Conservation (phyloP, 306 rosid species). For the Phaseolus lunatus region DNA sequence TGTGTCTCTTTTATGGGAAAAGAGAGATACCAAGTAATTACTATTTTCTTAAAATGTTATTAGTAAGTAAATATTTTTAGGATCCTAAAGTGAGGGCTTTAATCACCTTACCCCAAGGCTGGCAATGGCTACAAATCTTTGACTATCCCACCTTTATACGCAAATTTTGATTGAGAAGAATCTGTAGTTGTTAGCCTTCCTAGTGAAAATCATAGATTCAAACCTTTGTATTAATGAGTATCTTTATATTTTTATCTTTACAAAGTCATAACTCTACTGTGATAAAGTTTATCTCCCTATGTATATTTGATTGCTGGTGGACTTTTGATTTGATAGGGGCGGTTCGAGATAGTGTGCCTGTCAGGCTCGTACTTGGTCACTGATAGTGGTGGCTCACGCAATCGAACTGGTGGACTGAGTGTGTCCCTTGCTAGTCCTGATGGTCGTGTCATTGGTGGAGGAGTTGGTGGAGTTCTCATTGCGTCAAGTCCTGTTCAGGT, state of each 20-base stretch:
- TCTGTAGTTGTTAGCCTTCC: neutral
- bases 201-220: neutral
- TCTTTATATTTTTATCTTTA: neutral
- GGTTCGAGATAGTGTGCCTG: slow-evolving; percentile 85
- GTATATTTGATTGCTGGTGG: slow-evolving; percentile 16
- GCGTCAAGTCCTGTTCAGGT: slow-evolving; percentile 96
- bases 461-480: slow-evolving; percentile 79
- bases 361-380: slow-evolving; percentile 75
- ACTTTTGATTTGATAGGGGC: slow-evolving; percentile 64
- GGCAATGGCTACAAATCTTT: neutral
- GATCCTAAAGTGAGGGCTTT: neutral
- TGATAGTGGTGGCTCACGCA: slow-evolving; percentile 64
- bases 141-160: neutral
- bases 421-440: slow-evolving; percentile 95
- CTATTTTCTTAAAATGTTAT: neutral
- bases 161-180: neutral
- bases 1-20: neutral
- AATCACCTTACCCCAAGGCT: neutral
- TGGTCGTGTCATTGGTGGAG: slow-evolving; percentile 85
- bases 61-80: neutral
- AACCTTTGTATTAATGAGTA: neutral
- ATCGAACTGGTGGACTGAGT: slow-evolving; percentile 72
- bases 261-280: neutral
- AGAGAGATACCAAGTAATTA: neutral
- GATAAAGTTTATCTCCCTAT: neutral